phyloP scores from a whole-genome alignment of 345 rosid genomes.

The Linum lewisii region DNA sequence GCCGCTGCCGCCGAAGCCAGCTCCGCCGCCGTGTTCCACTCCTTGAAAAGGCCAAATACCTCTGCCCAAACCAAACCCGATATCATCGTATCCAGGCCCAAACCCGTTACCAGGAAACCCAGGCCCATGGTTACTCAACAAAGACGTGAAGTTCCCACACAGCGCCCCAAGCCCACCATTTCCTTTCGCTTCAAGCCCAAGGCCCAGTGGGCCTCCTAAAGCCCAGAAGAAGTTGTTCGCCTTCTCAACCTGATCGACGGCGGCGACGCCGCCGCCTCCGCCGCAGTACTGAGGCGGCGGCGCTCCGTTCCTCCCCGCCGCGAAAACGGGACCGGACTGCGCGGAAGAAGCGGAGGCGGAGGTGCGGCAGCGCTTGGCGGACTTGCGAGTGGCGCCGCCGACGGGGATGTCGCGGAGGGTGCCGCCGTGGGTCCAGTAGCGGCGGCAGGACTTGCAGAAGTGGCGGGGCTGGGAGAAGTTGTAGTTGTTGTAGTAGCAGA shows the following conservation, averaged over 20 bases:
- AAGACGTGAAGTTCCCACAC: constrained; percentile 50
- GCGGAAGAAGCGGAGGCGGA: constrained; percentile 12
- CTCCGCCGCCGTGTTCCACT: constrained; percentile 29
- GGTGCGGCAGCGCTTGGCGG: constrained; percentile 71
- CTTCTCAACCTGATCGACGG: constrained; percentile 8
- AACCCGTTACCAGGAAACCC: constrained; percentile 70
- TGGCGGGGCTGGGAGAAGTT: constrained; percentile 98
- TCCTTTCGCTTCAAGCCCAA: constrained; percentile 23
- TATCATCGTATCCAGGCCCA: constrained; percentile 48
- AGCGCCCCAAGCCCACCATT: constrained; percentile 18
- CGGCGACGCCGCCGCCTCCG: constrained; percentile 9
- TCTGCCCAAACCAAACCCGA: constrained; percentile 63
- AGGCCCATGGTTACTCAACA: constrained; percentile 54
- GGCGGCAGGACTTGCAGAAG: constrained; percentile 91
- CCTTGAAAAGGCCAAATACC: constrained; percentile 66
- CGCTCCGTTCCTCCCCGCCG: constrained; percentile 20
- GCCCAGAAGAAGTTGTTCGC: not conserved
- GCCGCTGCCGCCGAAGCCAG: constrained; percentile 14
- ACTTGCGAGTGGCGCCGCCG: constrained; percentile 87
- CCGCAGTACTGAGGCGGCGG: constrained; percentile 19
- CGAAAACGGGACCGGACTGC: constrained; percentile 25
- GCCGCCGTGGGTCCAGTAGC: constrained; percentile 98
- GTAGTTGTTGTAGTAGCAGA: constrained; percentile 96
- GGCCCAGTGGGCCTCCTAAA: not conserved
- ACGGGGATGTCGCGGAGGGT: constrained; percentile 89